Base-by-base conservation (phyloP, 2,329 filamentous ascomycete genomes). In the Bipolaris oryzae region DNA sequence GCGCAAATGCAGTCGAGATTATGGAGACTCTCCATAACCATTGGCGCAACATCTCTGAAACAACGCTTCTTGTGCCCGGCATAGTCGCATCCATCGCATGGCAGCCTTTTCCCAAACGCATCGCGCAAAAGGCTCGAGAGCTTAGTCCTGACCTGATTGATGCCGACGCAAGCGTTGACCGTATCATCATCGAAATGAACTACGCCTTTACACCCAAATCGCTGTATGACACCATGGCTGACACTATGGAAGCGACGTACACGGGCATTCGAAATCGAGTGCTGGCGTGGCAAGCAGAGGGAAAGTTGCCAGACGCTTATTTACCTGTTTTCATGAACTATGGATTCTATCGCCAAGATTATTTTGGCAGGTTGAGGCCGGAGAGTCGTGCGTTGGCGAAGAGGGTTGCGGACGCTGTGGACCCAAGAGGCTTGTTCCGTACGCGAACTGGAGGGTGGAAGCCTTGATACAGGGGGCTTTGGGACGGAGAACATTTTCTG, bases 311-410 rank as follows among this genome's bases (percentile, higher is more conserved):
- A 0, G 69, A 80, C 31, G 75, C 74, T 4, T 79, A 80, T 53
- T 58, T 76, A 3, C 80, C 80, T 1, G 44, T 82, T 1, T 82
- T 82, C 62, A 79, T 81, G 78, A 82, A 81, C 43, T 80, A 82
- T 50, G 75, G 76, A 0, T 78, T 80, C 58, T 76, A 66, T 49
- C 64, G 75, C 4, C 78, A 82, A 68, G 78, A 81, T 56, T 81
- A 79, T 58, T 81, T 77, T 73, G 76, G 75, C 0, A 72, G 78
- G 7, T 65, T 80, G 44, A 63, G 67, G 20, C 73, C 74, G 3
- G 61, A 64, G 58, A 71, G 56, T 49, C 58, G 63, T 18, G 70
- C 74, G 38, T 56, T 73, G 35, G 77, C 78, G 2, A 72, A 70
- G 46, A 57, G 70, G n/a, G 74, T 77, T 1, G 68, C 73, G 20